Base-by-base conservation (phyloP, 2,329 filamentous ascomycete genomes). In the Phialophora verrucosa region DNA sequence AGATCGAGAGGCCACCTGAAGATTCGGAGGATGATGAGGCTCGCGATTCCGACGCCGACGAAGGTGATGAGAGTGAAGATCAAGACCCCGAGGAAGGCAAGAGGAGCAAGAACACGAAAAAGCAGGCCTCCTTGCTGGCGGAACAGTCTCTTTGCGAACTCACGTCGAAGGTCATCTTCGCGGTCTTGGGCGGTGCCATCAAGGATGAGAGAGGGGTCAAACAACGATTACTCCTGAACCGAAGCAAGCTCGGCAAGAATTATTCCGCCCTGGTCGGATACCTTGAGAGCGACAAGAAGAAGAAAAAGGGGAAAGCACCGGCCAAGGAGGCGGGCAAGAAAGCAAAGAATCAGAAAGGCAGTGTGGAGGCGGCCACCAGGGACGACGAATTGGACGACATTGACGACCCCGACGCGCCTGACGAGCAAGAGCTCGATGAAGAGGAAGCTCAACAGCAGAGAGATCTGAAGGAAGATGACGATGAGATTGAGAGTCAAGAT, bases 131-230 rank as follows among this genome's bases (percentile, higher is more conserved):
- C 64, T 84, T 97, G 38, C 84, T 93, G 65, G 88, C 92, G 0
- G 95, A 98, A 78, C 90, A 94, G 75, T 87, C 89, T 23, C 85
- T 98, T 0, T 98, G 94, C 78, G 90, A 94, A 73, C 83, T 97
- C 29, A 89, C 93, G 0, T 90, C 88, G 69, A 96, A 95, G 76
- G 87, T 96, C 51, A 91, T 97, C 44, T 85, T 96, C 50, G 90
- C 90, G 12, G 88, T 96, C 25, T 83, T 91, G 10, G 91, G 89
- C 23, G 88, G 88, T 61, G 87, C 93, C 49, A 82, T 97, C 59
- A 92, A 96, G 80, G 86, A 84, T 84, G 8, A 88, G 87, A 54
- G 27, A 29, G 32, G 87, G 86, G 83, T 96, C 42, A 86, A 87
- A 69, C 86, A 87, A 73, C 85, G 93, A 23, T 82, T 99, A 25